Conservation (phyloP, 345 rosid species). For the Rhodamnia argentea region DNA sequence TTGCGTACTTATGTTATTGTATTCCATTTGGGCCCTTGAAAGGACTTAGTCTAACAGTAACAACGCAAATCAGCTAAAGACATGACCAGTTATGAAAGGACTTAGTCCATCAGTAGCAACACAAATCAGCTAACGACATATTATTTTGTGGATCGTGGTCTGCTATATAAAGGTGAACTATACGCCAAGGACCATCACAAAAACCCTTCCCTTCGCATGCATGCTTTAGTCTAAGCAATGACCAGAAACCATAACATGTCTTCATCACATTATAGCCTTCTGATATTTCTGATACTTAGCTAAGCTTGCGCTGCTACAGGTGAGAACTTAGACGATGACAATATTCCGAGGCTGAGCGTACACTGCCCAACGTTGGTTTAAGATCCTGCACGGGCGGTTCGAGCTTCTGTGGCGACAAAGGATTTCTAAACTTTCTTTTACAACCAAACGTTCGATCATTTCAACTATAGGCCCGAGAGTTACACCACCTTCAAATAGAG, state of each 20-base stretch:
- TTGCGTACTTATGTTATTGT: background rate
- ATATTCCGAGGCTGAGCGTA: background rate
- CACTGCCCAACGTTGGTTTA: background rate
- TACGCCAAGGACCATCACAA: background rate
- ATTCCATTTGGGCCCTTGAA: background rate
- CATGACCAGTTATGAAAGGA: background rate
- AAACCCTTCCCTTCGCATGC: too few species aligned
- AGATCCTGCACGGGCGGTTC: background rate
- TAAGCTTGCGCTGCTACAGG: background rate
- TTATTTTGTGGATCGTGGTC: background rate
- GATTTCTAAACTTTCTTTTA: constrained; percentile 16
- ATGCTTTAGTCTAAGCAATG: too few species aligned
- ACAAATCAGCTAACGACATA: too few species aligned
- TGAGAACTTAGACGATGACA: background rate
- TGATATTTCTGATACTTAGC: background rate
- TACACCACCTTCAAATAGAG: constrained; percentile 40
- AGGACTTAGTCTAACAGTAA: background rate
- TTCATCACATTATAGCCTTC: background rate
- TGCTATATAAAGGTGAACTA: background rate
- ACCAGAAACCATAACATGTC: background rate
- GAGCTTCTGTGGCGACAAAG: background rate
- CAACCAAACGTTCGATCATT: constrained; percentile 46
- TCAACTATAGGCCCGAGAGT: constrained; percentile 40
- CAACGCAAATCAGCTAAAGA: background rate
- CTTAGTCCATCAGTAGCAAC: too few species aligned